Evolutionary conservation across 2,329 filamentous ascomycete genomes (phyloP).

Genomic region (Mycosphaerella sp.): DNA sequence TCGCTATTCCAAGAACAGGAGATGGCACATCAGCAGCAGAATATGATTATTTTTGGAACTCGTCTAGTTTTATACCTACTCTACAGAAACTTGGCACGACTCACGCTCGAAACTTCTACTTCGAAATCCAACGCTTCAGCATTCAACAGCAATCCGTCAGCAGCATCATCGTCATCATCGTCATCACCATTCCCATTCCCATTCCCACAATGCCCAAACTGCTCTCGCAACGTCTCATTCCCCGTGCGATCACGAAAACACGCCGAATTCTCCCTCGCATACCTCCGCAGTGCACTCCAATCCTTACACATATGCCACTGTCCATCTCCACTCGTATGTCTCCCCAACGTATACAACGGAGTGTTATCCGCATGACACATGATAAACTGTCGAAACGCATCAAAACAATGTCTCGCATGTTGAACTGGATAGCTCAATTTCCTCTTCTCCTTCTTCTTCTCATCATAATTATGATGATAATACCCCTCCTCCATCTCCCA

Average conservation of each 20-base stretch:
- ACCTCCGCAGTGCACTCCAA: conserved; percentile 18
- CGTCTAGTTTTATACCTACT: too few relatives aligned
- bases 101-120: not conserved
- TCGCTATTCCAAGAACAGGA: too few relatives aligned
- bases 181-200: too few relatives aligned
- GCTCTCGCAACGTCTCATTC: conserved; percentile 5
- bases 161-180: too few relatives aligned
- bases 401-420: conserved; percentile 18
- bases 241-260: conserved; percentile 12
- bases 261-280: conserved; percentile 15
- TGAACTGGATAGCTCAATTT: conserved; percentile 10
- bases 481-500: conserved; percentile 5
- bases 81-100: not conserved
- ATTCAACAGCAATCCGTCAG: conserved; percentile 13
- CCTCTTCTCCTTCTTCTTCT: too few relatives aligned
- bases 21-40: too few relatives aligned
- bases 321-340: conserved; percentile 15
- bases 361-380: conserved; percentile 16
- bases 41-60: too few relatives aligned
- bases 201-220: conserved; percentile 15
- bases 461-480: not conserved
- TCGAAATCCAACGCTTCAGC: conserved; percentile 1
- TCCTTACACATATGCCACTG: conserved; percentile 16
- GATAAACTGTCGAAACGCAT: conserved; percentile 19
- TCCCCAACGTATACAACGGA: conserved; percentile 12